A percentile compares a stretch with the other conserved stretches of the same genome.
Conservation (phyloP, 306 rosid species). For the Lathyrus oleraceus region DNA sequence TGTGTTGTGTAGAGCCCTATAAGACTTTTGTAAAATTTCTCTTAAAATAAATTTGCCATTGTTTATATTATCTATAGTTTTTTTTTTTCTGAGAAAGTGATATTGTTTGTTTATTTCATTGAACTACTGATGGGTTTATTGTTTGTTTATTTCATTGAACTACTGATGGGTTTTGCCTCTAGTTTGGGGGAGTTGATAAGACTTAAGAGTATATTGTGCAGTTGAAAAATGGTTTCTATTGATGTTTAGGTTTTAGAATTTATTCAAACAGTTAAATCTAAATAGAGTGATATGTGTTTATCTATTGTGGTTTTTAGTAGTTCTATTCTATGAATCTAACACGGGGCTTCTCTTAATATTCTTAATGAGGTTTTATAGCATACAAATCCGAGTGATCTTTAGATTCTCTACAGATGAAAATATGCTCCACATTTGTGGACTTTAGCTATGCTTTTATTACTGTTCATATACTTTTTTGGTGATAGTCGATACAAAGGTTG, state of each 20-base stretch:
- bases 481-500: background rate
- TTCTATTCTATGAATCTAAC: conserved; percentile 28
- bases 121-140: conserved; percentile 1
- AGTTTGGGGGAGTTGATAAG: conserved; percentile 1
- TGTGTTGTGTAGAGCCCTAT: background rate
- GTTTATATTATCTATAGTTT: background rate
- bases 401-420: background rate
- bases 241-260: conserved; percentile 21
- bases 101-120: conserved; percentile 21
- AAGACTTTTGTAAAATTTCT: background rate
- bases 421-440: background rate
- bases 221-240: background rate
- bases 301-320: conserved; percentile 22
- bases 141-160: conserved; percentile 26
- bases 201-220: conserved; percentile 1
- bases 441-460: background rate
- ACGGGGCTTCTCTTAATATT: conserved; percentile 5
- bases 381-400: background rate
- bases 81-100: conserved; percentile 3
- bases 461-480: background rate
- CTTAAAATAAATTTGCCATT: conserved; percentile 4
- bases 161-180: background rate
- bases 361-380: conserved; percentile 22
- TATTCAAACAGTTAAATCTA: background rate
- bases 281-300: conserved; percentile 17